Percentiles rank a stretch among this genome's conserved stretches.
These are phyloP conservation scores for Nicotiana noctiflora DNA, from an alignment of 257 asterid species.

Conservation along the genomic window DNA sequence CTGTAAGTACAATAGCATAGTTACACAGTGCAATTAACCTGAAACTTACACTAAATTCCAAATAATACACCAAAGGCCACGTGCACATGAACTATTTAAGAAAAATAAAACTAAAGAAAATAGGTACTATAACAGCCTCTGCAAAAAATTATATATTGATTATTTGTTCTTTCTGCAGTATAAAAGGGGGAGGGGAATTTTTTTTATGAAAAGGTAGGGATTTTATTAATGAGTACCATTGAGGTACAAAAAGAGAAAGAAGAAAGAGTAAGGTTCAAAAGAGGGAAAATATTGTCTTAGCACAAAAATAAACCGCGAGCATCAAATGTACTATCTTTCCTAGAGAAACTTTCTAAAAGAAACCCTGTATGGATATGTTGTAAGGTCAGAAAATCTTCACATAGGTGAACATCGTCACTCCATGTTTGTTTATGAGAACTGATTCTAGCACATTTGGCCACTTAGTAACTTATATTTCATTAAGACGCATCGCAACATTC, in stretches of 20 bases:
- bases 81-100: neutral
- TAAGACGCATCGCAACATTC: neutral
- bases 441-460: constrained; percentile 1
- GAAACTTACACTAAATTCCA: neutral
- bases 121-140: neutral
- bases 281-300: neutral
- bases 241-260: too few relatives aligned
- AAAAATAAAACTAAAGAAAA: neutral
- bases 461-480: neutral
- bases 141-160: neutral
- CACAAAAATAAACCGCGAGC: neutral
- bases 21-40: neutral
- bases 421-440: neutral
- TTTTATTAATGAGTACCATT: too few relatives aligned
- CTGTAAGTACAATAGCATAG: constrained; percentile 17
- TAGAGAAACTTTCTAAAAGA: neutral
- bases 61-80: neutral
- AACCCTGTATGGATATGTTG: neutral
- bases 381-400: neutral
- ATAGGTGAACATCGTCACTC: neutral
- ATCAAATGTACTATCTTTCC: neutral
- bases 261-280: neutral
- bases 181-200: neutral
- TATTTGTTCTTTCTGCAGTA: neutral
- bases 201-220: too few relatives aligned